These are phyloP conservation scores for Rubroboletus pulcherrimus DNA, from an alignment of 768 basidiomycete genomes.

Conservation along the genomic window DNA sequence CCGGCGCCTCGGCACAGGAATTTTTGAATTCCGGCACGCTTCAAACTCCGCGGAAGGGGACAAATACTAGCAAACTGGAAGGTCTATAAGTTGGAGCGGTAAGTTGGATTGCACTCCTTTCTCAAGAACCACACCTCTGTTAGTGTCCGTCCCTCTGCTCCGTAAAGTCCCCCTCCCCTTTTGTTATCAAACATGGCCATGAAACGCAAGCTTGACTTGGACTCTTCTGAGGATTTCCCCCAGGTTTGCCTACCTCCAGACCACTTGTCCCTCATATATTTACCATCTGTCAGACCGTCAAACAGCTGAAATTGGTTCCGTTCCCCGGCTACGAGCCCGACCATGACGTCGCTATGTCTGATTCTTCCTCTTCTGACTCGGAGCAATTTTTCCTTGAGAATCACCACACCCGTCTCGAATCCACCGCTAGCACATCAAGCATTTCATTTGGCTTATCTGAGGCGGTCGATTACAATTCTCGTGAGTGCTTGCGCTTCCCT, in stretches of 20 bases:
- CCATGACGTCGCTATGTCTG: conserved; percentile 68
- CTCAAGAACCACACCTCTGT: conserved; percentile 21
- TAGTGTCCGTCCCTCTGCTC: background rate
- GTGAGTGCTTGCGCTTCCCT: conserved; percentile 35
- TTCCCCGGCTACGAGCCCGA: conserved; percentile 66
- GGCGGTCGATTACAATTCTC: conserved; percentile 43
- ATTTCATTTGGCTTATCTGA: conserved; percentile 47
- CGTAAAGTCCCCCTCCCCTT: conserved; percentile 7
- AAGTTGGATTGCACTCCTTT: conserved; percentile 18
- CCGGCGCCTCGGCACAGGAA: conserved; percentile 15
- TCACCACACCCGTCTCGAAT: conserved; percentile 60
- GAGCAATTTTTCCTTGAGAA: conserved; percentile 53
- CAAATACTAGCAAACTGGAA: conserved; percentile 27
- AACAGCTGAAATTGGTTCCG: conserved; percentile 72
- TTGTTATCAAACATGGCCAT: conserved; percentile 48
- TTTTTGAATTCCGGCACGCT: conserved; percentile 16
- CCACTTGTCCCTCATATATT: conserved; percentile 18
- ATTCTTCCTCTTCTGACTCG: conserved; percentile 49
- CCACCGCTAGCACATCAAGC: conserved; percentile 57
- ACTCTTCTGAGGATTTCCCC: conserved; percentile 49
- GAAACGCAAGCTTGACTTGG: conserved; percentile 72
- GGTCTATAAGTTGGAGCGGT: conserved; percentile 33
- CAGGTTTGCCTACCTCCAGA: conserved; percentile 36
- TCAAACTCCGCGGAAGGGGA: conserved; percentile 21
- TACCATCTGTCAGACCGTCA: conserved; percentile 42